phyloP scores from a whole-genome alignment of 805 yeast species.

The Kuraishia borneana region DNA sequence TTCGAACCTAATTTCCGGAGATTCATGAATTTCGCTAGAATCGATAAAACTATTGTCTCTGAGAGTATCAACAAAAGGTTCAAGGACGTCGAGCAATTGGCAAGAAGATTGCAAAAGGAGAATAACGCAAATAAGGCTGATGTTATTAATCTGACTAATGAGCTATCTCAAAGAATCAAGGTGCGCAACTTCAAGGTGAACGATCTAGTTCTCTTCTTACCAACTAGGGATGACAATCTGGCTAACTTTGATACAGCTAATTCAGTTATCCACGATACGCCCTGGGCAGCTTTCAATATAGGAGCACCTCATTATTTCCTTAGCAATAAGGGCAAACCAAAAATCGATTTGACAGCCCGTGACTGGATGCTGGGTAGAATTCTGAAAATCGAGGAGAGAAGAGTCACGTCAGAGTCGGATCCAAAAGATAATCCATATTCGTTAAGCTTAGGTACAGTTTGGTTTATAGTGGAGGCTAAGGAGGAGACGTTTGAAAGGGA shows the following conservation, averaged over 20 bases:
- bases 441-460: slow-evolving; percentile 46
- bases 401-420: slow-evolving; percentile 33
- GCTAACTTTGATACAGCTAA: slow-evolving; percentile 1
- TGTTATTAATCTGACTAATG: slow-evolving; percentile 23
- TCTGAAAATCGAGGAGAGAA: slow-evolving; percentile 38
- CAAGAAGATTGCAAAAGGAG: slow-evolving; percentile 74
- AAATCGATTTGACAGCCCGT: slow-evolving; percentile 24
- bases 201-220: slow-evolving; percentile 78
- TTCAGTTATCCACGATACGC: slow-evolving; percentile 22
- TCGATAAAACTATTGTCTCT: slow-evolving; percentile 14
- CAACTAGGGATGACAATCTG: slow-evolving; percentile 29
- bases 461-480: slow-evolving; percentile 54
- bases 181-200: slow-evolving; percentile 56
- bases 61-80: slow-evolving; percentile 57
- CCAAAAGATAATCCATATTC: slow-evolving; percentile 49
- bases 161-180: slow-evolving; percentile 43
- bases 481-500: slow-evolving; percentile 18
- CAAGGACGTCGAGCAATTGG: slow-evolving; percentile 81
- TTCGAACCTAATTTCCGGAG: slow-evolving; percentile 24
- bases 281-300: slow-evolving; percentile 93
- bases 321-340: slow-evolving; percentile 1
- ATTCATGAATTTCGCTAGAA: slow-evolving; percentile 12
- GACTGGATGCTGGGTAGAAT: slow-evolving; percentile 85
- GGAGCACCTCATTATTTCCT: slow-evolving; percentile 81
- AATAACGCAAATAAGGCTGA: slow-evolving; percentile 41